phyloP scores from a whole-genome alignment of 2,329 filamentous ascomycete genomes.

The Xylaria polymorpha region DNA sequence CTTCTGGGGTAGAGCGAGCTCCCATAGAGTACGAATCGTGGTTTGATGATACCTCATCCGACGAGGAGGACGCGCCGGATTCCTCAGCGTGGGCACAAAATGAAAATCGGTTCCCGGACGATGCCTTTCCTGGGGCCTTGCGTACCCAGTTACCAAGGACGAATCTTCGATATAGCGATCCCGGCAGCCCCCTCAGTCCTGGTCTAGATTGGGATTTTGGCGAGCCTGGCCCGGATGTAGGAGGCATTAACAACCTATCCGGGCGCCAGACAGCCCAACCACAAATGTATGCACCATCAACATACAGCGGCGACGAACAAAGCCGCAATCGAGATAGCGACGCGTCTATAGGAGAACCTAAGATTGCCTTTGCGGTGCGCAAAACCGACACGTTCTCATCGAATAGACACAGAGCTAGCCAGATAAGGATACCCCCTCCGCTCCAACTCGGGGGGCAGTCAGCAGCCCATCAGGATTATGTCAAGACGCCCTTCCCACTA shows the following conservation, averaged over 20 bases:
- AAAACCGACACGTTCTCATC: slow-evolving; percentile 38
- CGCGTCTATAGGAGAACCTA: slow-evolving; percentile 4
- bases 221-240: slow-evolving; percentile 38
- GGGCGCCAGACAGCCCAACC: slow-evolving; percentile 20
- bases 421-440: slow-evolving; percentile 38
- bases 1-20: slow-evolving; percentile 10
- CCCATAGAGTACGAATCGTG: slow-evolving; percentile 24
- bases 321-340: not conserved
- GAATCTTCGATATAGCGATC: slow-evolving; percentile 45
- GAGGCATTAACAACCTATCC: slow-evolving; percentile 12
- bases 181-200: slow-evolving; percentile 39
- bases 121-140: not conserved
- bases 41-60: slow-evolving; percentile 34
- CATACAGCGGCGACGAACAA: not conserved
- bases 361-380: slow-evolving; percentile 38
- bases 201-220: slow-evolving; percentile 36
- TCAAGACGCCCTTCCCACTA: slow-evolving; percentile 45
- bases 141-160: slow-evolving; percentile 34
- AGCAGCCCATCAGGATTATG: slow-evolving; percentile 33
- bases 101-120: slow-evolving; percentile 6
- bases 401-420: slow-evolving; percentile 29
- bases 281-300: slow-evolving; percentile 8
- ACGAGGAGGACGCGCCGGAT: slow-evolving; percentile 9
- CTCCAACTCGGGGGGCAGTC: slow-evolving; percentile 42
- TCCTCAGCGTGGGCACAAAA: not conserved